Conservation (phyloP, 1,284 basidiomycete genomes). For the Schizophyllum commune region DNA sequence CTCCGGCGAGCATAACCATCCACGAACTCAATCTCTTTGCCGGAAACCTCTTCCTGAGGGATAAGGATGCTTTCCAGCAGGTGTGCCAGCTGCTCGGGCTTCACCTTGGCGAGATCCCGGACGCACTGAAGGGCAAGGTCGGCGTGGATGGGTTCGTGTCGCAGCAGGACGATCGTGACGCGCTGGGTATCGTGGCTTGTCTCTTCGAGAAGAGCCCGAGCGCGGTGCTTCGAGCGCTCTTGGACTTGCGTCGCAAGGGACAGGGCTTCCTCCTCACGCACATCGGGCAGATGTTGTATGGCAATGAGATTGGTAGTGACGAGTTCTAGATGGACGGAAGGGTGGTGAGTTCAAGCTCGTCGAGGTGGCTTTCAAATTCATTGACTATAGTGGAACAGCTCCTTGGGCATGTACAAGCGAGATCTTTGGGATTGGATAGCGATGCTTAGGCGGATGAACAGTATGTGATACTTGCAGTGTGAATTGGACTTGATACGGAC, state of each 20-base stretch:
- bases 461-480: too few species aligned
- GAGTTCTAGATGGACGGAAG: conserved; percentile 4
- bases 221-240: conserved; percentile 11
- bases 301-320: conserved; percentile 8
- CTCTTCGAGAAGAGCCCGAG: conserved; percentile 14
- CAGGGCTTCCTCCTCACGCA: conserved; percentile 16
- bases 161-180: neutral
- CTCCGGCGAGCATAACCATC: neutral
- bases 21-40: conserved; percentile 11
- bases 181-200: conserved; percentile 4
- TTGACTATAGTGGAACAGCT: too few species aligned
- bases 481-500: too few species aligned
- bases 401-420: too few species aligned
- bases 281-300: conserved; percentile 16
- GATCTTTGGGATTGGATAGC: too few species aligned
- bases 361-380: too few species aligned
- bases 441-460: too few species aligned
- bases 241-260: conserved; percentile 16
- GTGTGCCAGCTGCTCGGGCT: conserved; percentile 8
- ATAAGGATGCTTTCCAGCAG: neutral
- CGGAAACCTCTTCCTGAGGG: conserved; percentile 6
- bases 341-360: neutral
- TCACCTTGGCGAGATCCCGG: conserved; percentile 1
- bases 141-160: conserved; percentile 10
- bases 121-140: neutral